Percentiles rank a stretch among this genome's conserved stretches.
Conservation (phyloP, 1,284 basidiomycete species). For the Gymnopus androsaceus region DNA sequence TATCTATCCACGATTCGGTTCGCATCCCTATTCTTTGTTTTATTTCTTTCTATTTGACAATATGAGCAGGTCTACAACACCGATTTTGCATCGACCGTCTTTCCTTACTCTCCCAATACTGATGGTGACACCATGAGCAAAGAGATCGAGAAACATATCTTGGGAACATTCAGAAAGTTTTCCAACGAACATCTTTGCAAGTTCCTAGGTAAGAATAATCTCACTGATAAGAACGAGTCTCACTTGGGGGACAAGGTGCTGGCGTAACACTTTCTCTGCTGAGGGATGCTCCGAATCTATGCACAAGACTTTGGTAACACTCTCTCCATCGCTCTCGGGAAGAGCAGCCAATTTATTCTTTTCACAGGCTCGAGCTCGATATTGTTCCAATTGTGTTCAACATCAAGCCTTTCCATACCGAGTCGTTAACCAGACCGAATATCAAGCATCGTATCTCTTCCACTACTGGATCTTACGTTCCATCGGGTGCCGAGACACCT, state of each 20-base stretch:
- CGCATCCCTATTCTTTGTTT: too few species aligned
- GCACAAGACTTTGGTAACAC: neutral
- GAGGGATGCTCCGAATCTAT: constrained; percentile 36
- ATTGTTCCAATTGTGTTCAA: constrained; percentile 82
- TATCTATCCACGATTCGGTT: constrained; percentile 77
- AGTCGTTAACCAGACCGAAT: constrained; percentile 71
- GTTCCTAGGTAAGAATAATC: too few species aligned
- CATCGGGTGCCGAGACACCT: constrained; percentile 73
- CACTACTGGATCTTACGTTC: constrained; percentile 71
- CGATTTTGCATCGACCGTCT: constrained; percentile 60
- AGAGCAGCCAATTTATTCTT: constrained; percentile 22
- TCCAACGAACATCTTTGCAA: constrained; percentile 76
- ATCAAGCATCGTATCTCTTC: constrained; percentile 79
- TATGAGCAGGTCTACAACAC: constrained; percentile 83
- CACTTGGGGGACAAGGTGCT: too few species aligned
- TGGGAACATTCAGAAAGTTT: constrained; percentile 67
- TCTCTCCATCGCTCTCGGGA: constrained; percentile 9
- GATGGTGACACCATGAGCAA: constrained; percentile 54
- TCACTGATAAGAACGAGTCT: too few species aligned
- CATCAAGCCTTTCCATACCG: constrained; percentile 79
- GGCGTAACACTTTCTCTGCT: constrained; percentile 46
- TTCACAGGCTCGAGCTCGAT: constrained; percentile 66
- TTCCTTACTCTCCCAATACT: constrained; percentile 51
- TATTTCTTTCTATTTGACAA: too few species aligned
- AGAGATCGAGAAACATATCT: constrained; percentile 61